These are phyloP conservation scores for Guyanaporus albipodus DNA, from an alignment of 768 basidiomycete genomes.

Conservation along the genomic window DNA sequence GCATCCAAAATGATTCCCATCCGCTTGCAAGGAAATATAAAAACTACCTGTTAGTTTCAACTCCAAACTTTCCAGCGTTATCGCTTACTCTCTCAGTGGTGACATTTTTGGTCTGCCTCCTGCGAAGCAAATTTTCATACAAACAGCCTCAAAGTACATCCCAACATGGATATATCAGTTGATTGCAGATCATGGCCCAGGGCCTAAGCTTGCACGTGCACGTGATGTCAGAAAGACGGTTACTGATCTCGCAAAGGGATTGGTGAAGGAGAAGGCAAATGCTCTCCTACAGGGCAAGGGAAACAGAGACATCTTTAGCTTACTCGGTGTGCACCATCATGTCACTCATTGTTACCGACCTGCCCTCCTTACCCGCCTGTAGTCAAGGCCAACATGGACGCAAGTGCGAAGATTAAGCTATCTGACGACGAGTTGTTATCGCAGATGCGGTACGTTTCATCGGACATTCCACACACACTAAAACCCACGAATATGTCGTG, in stretches of 20 bases:
- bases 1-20: neutral
- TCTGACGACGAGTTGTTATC: constrained; percentile 12
- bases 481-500: neutral
- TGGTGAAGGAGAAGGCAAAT: constrained; percentile 6
- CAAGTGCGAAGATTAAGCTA: constrained; percentile 13
- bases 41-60: constrained; percentile 7
- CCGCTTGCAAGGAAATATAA: constrained; percentile 3
- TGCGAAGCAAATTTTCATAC: constrained; percentile 5
- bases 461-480: neutral
- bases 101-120: constrained; percentile 12
- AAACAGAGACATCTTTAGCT: constrained; percentile 16
- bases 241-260: neutral
- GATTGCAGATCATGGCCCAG: neutral
- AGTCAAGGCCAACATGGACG: constrained; percentile 24
- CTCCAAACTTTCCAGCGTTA: too few species aligned
- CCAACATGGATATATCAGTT: constrained; percentile 1
- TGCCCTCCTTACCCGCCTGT: neutral
- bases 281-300: constrained; percentile 9
- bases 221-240: neutral
- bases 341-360: too few species aligned
- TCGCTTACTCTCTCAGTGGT: neutral
- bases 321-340: constrained; percentile 35
- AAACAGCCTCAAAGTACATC: constrained; percentile 4
- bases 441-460: constrained; percentile 12
- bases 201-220: neutral